phyloP scores from a whole-genome alignment of 805 yeast species.

The Alloascoidea africana region DNA sequence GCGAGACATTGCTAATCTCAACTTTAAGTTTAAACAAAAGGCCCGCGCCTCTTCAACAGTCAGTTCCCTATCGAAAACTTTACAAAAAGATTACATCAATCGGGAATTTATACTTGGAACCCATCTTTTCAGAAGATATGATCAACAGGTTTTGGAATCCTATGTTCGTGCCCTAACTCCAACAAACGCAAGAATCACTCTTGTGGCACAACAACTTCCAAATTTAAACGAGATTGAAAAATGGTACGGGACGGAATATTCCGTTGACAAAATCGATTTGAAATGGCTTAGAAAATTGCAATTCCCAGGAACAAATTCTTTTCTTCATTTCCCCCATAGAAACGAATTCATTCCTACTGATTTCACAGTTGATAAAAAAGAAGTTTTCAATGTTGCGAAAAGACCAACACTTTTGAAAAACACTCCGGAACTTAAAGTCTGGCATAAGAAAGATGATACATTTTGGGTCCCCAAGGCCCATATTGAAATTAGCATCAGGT shows the following conservation, averaged over 20 bases:
- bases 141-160: slow-evolving; percentile 34
- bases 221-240: slow-evolving; percentile 37
- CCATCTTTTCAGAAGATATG: slow-evolving; percentile 40
- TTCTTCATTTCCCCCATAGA: slow-evolving; percentile 47
- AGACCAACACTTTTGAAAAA: slow-evolving; percentile 50
- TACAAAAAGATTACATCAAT: slow-evolving; percentile 51
- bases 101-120: slow-evolving; percentile 45
- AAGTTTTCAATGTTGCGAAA: slow-evolving; percentile 18
- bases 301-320: slow-evolving; percentile 10
- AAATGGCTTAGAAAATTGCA: slow-evolving; percentile 16
- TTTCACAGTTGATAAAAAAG: slow-evolving; percentile 41
- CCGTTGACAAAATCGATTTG: slow-evolving; percentile 29
- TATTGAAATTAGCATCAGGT: slow-evolving; percentile 45
- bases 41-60: slow-evolving; percentile 57
- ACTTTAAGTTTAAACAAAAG: slow-evolving; percentile 74
- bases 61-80: slow-evolving; percentile 42
- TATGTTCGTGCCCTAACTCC: slow-evolving; percentile 35
- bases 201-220: slow-evolving; percentile 38
- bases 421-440: slow-evolving; percentile 37
- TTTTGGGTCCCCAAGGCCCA: slow-evolving; percentile 81
- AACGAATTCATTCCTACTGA: slow-evolving; percentile 75
- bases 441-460: slow-evolving; percentile 86
- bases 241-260: slow-evolving; percentile 88
- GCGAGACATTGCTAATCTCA: slow-evolving; percentile 46
- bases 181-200: slow-evolving; percentile 41